Conservation (phyloP, 1,284 basidiomycete species). For the Fomes fomentarius region DNA sequence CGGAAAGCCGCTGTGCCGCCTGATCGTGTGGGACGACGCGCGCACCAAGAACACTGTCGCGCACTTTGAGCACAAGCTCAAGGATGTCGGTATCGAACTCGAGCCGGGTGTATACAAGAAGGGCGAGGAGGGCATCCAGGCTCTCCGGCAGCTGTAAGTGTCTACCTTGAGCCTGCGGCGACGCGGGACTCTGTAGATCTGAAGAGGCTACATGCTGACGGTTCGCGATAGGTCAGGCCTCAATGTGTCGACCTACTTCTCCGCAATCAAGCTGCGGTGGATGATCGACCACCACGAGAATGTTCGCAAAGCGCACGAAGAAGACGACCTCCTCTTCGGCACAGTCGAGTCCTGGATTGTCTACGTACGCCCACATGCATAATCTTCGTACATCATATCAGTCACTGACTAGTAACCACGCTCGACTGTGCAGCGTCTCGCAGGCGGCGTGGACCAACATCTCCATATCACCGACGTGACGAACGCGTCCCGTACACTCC, state of each 20-base stretch:
- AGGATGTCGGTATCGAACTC: conserved; percentile 78
- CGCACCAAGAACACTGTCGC: conserved; percentile 87
- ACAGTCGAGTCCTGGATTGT: conserved; percentile 97
- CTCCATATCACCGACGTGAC: conserved; percentile 96
- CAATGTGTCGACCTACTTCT: conserved; percentile 96
- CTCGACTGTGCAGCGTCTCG: conserved; percentile 66
- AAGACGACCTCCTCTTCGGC: conserved; percentile 87
- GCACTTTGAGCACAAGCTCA: conserved; percentile 76
- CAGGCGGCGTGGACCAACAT: conserved; percentile 69
- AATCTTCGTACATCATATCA: too few species aligned
- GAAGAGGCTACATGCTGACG: too few species aligned
- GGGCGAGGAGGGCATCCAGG: conserved; percentile 70
- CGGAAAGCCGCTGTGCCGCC: conserved; percentile 85
- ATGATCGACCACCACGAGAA: conserved; percentile 90
- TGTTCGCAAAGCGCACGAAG: conserved; percentile 81
- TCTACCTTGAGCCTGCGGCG: too few species aligned
- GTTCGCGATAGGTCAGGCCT: conserved; percentile 80
- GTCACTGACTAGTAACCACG: too few species aligned
- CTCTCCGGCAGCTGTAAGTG: conserved; percentile 70
- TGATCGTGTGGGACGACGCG: conserved; percentile 97
- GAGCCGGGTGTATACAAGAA: conserved; percentile 66
- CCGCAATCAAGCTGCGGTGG: conserved; percentile 95
- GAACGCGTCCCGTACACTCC: conserved; percentile 95
- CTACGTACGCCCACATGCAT: conserved; percentile 77
- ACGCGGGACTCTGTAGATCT: too few species aligned